Evolutionary conservation across 331 rosid genomes (phyloP).

Genomic region (Rosa hybrid): DNA sequence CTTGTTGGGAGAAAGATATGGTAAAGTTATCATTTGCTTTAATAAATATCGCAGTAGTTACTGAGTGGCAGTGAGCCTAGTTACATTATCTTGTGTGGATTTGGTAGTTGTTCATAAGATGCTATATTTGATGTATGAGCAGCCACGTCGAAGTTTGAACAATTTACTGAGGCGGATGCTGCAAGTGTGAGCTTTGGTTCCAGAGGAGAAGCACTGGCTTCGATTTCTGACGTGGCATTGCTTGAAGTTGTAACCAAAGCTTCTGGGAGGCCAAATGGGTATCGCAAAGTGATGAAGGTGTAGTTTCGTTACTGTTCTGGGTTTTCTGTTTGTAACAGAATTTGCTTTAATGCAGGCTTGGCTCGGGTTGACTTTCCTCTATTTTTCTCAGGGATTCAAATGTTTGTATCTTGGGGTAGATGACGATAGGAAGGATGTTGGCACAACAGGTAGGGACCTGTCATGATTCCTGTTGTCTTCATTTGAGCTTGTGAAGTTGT

Average conservation of each 20-base stretch:
- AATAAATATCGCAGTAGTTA: background rate
- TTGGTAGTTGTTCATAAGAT: conserved; percentile 18
- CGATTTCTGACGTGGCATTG: conserved; percentile 80
- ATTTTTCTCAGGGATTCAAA: conserved; percentile 71
- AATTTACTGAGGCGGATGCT: conserved; percentile 47
- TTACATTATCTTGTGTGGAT: background rate
- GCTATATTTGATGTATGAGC: conserved; percentile 33
- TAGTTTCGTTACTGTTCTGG: conserved; percentile 24
- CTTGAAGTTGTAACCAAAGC: conserved; percentile 83
- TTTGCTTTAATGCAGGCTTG: conserved; percentile 32
- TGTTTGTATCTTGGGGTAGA: conserved; percentile 80
- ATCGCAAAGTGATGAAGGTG: conserved; percentile 82
- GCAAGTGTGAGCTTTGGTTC: conserved; percentile 65
- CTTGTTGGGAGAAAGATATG: conserved; percentile 85
- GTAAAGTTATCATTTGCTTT: conserved; percentile 23
- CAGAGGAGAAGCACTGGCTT: conserved; percentile 94
- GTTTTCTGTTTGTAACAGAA: conserved; percentile 14
- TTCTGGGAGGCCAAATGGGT: conserved; percentile 90
- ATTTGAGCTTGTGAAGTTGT: conserved; percentile 6
- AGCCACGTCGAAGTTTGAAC: conserved; percentile 80
- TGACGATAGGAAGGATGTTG: conserved; percentile 77
- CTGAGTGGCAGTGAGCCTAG: background rate
- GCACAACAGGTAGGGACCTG: conserved; percentile 70
- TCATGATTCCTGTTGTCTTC: background rate
- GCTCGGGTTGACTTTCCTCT: conserved; percentile 28